Percentiles rank a stretch among this genome's conserved stretches.
Conservation (phyloP, 2,329 filamentous ascomycete genomes). For the Alternaria infectoria region DNA sequence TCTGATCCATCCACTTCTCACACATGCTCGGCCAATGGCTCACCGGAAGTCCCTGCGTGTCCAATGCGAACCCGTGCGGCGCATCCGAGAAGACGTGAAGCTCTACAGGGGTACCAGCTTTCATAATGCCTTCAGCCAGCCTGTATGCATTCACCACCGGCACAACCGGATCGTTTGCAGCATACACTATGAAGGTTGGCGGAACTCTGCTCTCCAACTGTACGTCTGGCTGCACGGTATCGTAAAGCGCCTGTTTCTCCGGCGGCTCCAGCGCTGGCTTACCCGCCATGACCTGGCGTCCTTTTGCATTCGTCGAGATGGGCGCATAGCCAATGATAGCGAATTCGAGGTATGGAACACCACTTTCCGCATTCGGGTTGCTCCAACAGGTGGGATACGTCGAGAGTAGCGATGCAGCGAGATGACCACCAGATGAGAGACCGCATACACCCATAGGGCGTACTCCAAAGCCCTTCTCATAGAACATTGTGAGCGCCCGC, state of each 20-base stretch:
- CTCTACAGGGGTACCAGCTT: constrained; percentile 16
- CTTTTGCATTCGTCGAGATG: constrained; percentile 27
- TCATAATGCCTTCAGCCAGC: constrained; percentile 17
- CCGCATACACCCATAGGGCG: constrained; percentile 14
- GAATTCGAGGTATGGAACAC: constrained; percentile 12
- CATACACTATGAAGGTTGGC: constrained; percentile 25
- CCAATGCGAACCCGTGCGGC: constrained; percentile 28
- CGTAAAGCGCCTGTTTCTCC: constrained; percentile 26
- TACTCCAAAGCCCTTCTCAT: background rate
- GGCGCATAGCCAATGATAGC: constrained; percentile 28
- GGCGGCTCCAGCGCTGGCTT: constrained; percentile 21
- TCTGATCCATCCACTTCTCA: constrained; percentile 24
- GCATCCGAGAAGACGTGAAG: constrained; percentile 29
- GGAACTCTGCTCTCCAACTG: constrained; percentile 14
- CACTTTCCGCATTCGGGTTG: background rate
- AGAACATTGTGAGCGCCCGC: constrained; percentile 14
- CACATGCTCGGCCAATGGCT: constrained; percentile 21
- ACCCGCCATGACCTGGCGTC: constrained; percentile 17
- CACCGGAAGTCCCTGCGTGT: constrained; percentile 20
- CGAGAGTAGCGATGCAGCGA: constrained; percentile 21
- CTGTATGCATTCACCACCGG: constrained; percentile 26
- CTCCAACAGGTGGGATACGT: constrained; percentile 12
- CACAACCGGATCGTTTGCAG: constrained; percentile 25
- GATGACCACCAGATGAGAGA: constrained; percentile 25
- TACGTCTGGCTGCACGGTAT: constrained; percentile 26